Base-by-base conservation (phyloP, 768 basidiomycete species). In the Serpula lacrymans region DNA sequence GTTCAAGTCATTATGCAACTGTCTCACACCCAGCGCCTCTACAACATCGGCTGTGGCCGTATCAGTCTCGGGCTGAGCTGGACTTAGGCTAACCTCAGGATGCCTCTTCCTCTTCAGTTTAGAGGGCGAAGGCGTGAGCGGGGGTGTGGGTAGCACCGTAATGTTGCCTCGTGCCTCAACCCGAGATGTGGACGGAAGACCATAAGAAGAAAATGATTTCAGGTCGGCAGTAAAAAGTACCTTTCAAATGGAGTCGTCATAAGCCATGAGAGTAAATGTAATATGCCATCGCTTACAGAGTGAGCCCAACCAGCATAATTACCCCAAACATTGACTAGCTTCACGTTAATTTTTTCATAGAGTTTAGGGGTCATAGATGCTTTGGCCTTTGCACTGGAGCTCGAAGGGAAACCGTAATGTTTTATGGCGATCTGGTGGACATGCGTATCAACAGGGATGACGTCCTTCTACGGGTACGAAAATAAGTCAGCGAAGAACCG, bases 371-470 rank as follows among this genome's bases (percentile, higher is more conserved):
- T 83, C 82, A 94, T 86, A 24, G 62, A 66, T 3, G 69, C 55
- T 54, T 85, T 85, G 8, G 63, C 63, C 32, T 66, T 67, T 2
- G 51, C 50, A 6, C 41, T 37, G 22, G 58, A 54, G 0, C 65
- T 52, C 5, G 71, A 68, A 49, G 76, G 78, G 9, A 89, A 53
- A 1, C 82, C 83, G 51, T 91, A 89, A 52, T 88, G 69, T 55
- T 86, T 90, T 17, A 73, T 64, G 7, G 89, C 88, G 39, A 97
- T 93, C 55, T 95, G 91, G 48, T 86, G 71, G 21, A 99, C 88
- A 57, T 99, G 96, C 0, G 94, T 96, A 57, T 99, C 96, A 38
- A 99, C 88, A 3, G 96, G 96, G 7, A 98, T 77, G 12, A 93
- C 82, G 48, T 90, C 85, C 52, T 68, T 73, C 90, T 95, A 51